phyloP scores from a whole-genome alignment of 2,329 filamentous ascomycete species.

The Mycosphaerella arachidis region DNA sequence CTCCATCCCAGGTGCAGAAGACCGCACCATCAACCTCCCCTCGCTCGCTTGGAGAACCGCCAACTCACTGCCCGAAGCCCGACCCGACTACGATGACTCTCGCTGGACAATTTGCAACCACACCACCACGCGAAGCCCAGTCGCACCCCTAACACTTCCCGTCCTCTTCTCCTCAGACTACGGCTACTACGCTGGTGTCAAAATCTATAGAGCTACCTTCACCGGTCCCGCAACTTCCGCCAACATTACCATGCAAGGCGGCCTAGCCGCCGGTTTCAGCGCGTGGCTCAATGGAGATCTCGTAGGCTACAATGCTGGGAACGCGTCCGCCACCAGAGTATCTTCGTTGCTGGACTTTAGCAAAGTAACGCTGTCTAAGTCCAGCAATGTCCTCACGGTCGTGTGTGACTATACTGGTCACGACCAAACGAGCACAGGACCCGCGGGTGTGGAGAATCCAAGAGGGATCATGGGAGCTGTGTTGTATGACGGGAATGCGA shows the following conservation, averaged over 20 bases:
- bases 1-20: constrained; percentile 24
- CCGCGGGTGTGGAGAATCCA: constrained; percentile 51
- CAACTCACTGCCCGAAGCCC: constrained; percentile 48
- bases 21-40: constrained; percentile 34
- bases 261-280: constrained; percentile 51
- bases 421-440: constrained; percentile 45
- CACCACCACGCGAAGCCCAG: constrained; percentile 33
- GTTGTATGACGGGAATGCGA: constrained; percentile 40
- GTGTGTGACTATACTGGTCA: constrained; percentile 60
- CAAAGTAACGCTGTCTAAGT: constrained; percentile 39
- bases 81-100: constrained; percentile 42
- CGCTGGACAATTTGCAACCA: constrained; percentile 43
- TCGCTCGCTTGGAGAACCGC: constrained; percentile 45
- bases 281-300: constrained; percentile 56
- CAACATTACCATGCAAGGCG: constrained; percentile 49
- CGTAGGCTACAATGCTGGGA: constrained; percentile 53
- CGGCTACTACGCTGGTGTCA: constrained; percentile 39
- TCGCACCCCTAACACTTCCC: constrained; percentile 36
- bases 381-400: constrained; percentile 49
- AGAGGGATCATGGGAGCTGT: constrained; percentile 52
- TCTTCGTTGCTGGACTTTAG: constrained; percentile 48
- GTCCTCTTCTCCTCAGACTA: constrained; percentile 42
- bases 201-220: constrained; percentile 41
- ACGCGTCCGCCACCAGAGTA: constrained; percentile 39
- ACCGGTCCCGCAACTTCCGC: constrained; percentile 36